Evolutionary conservation across 441 rosid genomes (phyloP).

Genomic region (Arabidopsis lyrata): DNA sequence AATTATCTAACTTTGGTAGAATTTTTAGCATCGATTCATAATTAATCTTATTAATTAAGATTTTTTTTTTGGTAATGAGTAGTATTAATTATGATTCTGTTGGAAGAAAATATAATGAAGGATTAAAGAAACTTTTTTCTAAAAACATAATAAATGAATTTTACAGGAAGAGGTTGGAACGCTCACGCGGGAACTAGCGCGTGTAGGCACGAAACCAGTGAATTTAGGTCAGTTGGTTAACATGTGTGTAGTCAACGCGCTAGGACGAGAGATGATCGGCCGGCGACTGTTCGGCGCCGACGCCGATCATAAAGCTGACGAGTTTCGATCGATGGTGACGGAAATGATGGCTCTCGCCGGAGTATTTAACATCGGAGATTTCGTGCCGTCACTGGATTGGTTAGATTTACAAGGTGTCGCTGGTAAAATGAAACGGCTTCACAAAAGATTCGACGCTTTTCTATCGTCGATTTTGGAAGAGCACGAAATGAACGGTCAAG

Average conservation of each 20-base stretch:
- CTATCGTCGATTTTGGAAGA: slow-evolving; percentile 67
- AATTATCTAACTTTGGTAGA: no score
- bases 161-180: slow-evolving; percentile 63
- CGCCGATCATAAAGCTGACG: slow-evolving; percentile 66
- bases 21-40: no score
- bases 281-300: slow-evolving; percentile 59
- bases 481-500: slow-evolving; percentile 63
- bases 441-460: slow-evolving; percentile 59
- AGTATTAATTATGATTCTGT: no score
- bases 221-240: slow-evolving; percentile 65
- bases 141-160: background rate
- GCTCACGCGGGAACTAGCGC: slow-evolving; percentile 53
- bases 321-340: slow-evolving; percentile 69
- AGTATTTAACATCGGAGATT: slow-evolving; percentile 68
- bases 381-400: slow-evolving; percentile 65
- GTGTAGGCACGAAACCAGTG: slow-evolving; percentile 46
- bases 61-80: no score
- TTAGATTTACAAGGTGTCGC: slow-evolving; percentile 69
- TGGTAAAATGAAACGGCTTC: slow-evolving; percentile 59
- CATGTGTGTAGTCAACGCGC: slow-evolving; percentile 69
- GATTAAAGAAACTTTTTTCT: background rate
- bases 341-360: slow-evolving; percentile 61
- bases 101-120: no score
- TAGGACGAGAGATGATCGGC: slow-evolving; percentile 84
- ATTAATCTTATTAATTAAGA: no score